Evolutionary conservation across 345 rosid species (phyloP).

Genomic region (Punica granatum): DNA sequence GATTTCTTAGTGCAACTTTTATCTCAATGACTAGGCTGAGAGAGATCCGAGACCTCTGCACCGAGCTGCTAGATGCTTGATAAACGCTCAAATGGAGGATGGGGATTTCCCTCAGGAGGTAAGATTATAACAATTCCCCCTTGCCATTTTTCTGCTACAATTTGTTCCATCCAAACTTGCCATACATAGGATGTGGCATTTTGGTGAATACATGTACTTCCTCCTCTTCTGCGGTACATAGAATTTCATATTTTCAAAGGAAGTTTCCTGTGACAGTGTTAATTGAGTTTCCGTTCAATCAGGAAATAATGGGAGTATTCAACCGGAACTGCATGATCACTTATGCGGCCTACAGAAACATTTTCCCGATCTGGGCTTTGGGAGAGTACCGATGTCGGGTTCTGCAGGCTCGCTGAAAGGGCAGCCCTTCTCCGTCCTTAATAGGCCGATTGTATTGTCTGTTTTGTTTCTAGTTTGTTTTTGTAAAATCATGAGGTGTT

Average conservation of each 20-base stretch:
- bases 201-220: not conserved
- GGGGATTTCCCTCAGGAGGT: constrained; percentile 26
- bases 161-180: not conserved
- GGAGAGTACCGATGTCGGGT: constrained; percentile 9
- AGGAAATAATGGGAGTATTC: constrained; percentile 13
- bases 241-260: not conserved
- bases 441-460: not conserved
- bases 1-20: not conserved
- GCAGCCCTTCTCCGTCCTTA: not conserved
- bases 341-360: constrained; percentile 9
- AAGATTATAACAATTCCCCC: not conserved
- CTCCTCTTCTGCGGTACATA: not conserved
- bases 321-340: constrained; percentile 16
- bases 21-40: constrained; percentile 7
- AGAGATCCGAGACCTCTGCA: constrained; percentile 17
- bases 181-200: not conserved
- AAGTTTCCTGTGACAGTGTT: too few relatives aligned
- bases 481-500: too few relatives aligned
- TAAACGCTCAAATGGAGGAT: constrained; percentile 21
- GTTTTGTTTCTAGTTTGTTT: too few relatives aligned
- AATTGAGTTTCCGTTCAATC: not conserved
- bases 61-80: constrained; percentile 17
- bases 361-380: constrained; percentile 15
- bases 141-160: not conserved
- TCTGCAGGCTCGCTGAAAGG: constrained; percentile 7